phyloP scores from a whole-genome alignment of 768 basidiomycete genomes.

The Mycena vitilis region DNA sequence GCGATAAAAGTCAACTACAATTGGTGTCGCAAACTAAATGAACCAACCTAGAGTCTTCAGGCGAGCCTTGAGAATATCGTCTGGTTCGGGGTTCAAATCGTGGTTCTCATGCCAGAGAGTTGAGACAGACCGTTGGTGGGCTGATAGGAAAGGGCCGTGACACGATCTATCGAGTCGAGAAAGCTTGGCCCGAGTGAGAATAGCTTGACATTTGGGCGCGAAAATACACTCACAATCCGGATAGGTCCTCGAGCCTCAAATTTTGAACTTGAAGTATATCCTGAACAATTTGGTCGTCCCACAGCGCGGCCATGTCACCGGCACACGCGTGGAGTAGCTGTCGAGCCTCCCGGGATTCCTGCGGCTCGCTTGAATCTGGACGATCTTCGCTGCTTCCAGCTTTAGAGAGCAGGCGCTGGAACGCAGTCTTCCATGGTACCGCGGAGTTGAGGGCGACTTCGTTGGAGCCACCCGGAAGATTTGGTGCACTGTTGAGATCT shows the following conservation, averaged over 20 bases:
- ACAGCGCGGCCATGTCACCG: conserved; percentile 63
- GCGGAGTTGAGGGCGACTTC: conserved; percentile 50
- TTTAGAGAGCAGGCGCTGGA: conserved; percentile 46
- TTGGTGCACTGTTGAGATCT: conserved; percentile 15
- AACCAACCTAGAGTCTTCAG: conserved; percentile 53
- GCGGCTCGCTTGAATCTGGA: conserved; percentile 44
- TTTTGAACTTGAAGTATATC: conserved; percentile 53
- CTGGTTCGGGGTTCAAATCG: conserved; percentile 40
- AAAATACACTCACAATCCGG: conserved; percentile 43
- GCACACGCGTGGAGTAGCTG: conserved; percentile 59
- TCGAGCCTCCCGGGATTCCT: conserved; percentile 55
- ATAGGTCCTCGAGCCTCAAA: conserved; percentile 62
- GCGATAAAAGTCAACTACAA: not conserved
- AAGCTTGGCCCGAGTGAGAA: conserved; percentile 50
- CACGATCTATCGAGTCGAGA: conserved; percentile 59
- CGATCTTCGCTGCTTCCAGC: conserved; percentile 44
- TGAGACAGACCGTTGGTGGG: conserved; percentile 59
- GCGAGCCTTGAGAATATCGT: conserved; percentile 66
- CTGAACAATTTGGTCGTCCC: conserved; percentile 59
- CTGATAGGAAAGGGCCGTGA: conserved; percentile 58
- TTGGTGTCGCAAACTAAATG: not conserved
- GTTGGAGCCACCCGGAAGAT: too few species aligned
- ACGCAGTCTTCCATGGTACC: conserved; percentile 50
- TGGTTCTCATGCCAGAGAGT: not conserved
- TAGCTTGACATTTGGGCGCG: not conserved